phyloP scores from a whole-genome alignment of 139 green algal genomes.

The Asterochloris erici region DNA sequence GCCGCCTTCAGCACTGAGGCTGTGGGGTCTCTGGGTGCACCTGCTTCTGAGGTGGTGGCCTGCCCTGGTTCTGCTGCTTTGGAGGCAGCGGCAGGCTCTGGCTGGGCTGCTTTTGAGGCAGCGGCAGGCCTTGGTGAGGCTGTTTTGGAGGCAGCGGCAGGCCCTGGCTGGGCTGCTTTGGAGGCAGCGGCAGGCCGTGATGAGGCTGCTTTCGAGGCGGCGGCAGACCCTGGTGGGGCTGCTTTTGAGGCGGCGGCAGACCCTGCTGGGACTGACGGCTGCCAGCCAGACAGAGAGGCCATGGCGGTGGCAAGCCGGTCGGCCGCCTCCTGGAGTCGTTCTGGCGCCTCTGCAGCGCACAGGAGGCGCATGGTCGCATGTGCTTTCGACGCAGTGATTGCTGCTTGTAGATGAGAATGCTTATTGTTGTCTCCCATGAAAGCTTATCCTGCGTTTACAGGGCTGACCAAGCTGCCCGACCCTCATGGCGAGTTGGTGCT shows the following conservation, averaged over 20 bases:
- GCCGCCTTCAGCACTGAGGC: not conserved
- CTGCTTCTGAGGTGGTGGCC: not conserved
- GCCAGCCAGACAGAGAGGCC: too few relatives aligned
- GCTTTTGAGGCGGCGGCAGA: not conserved
- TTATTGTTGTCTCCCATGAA: too few relatives aligned
- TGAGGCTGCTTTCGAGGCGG: not conserved
- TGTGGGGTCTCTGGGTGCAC: not conserved
- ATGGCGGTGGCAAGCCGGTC: too few relatives aligned
- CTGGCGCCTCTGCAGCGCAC: too few relatives aligned
- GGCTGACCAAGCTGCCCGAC: too few relatives aligned
- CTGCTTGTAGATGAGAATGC: too few relatives aligned
- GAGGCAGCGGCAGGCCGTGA: not conserved
- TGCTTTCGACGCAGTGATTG: too few relatives aligned
- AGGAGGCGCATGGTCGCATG: too few relatives aligned
- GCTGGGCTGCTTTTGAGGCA: not conserved
- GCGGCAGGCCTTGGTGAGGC: not conserved
- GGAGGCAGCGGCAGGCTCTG: not conserved
- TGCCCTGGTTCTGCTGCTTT: too few relatives aligned
- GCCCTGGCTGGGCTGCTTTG: not conserved
- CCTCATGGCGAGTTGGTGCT: too few relatives aligned
- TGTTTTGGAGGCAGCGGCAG: not conserved
- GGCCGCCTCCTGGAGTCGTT: too few relatives aligned
- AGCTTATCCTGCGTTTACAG: too few relatives aligned
- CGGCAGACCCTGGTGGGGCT: not conserved
- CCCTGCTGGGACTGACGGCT: not conserved